phyloP scores from a whole-genome alignment of 2,329 filamentous ascomycete genomes.

The Alternaria dauci region DNA sequence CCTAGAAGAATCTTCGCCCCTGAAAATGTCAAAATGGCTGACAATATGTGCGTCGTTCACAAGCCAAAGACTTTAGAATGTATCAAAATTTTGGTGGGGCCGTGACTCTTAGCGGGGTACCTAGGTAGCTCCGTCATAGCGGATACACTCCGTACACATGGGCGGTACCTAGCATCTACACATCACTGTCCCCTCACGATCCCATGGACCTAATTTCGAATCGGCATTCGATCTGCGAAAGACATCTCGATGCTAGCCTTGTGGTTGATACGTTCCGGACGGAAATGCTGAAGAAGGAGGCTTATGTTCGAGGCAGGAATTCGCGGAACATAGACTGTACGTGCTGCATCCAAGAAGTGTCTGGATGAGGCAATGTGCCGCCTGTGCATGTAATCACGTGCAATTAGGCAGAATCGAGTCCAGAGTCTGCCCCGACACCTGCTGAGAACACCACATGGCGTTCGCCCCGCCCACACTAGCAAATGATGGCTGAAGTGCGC shows the following conservation, averaged over 20 bases:
- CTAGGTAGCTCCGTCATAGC: neutral
- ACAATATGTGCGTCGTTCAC: neutral
- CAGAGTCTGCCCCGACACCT: neutral
- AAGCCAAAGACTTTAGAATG: neutral
- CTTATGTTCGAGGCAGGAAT: neutral
- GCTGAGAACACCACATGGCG: neutral
- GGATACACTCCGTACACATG: neutral
- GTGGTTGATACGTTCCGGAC: neutral
- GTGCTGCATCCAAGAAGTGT: neutral
- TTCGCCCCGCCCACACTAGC: neutral
- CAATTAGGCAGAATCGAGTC: neutral
- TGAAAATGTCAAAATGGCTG: neutral
- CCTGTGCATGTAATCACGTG: neutral
- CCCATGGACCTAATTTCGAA: neutral
- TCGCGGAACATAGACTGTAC: neutral
- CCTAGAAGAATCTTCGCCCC: no score
- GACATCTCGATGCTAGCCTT: no score
- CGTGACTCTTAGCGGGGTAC: conserved; percentile 13
- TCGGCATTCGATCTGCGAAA: neutral
- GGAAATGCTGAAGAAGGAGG: neutral
- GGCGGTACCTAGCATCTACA: neutral
- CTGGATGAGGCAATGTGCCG: neutral
- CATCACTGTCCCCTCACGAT: neutral
- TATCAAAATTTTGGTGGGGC: conserved; percentile 19
- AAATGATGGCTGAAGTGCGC: neutral